A percentile compares a stretch with the other conserved stretches of the same genome.
phyloP scores from a whole-genome alignment of 176 grass and related monocot genomes.

The Canna indica region DNA sequence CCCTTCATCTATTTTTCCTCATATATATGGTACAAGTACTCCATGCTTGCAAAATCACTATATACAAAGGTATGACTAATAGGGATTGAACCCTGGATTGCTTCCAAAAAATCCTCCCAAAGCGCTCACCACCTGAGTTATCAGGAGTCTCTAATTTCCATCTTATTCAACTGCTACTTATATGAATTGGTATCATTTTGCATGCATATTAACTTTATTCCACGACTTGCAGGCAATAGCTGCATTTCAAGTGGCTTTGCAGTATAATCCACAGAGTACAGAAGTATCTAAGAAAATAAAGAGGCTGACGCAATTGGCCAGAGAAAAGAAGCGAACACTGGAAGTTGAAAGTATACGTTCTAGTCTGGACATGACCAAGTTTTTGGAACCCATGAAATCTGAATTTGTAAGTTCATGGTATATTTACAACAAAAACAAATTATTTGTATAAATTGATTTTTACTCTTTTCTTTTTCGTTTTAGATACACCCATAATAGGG shows the following conservation, averaged over 20 bases:
- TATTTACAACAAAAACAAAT: too few relatives aligned
- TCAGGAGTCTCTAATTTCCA: background rate
- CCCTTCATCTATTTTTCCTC: background rate
- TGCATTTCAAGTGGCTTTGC: constrained; percentile 72
- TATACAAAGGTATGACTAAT: too few relatives aligned
- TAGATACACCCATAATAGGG: too few relatives aligned
- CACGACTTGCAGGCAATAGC: constrained; percentile 48
- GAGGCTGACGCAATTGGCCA: constrained; percentile 64
- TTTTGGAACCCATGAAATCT: constrained; percentile 56
- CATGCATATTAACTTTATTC: constrained; percentile 4
- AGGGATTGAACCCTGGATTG: too few relatives aligned
- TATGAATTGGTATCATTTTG: background rate
- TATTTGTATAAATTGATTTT: too few relatives aligned
- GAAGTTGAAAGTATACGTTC: constrained; percentile 66
- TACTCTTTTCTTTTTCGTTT: too few relatives aligned
- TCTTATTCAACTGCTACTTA: background rate
- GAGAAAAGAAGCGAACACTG: constrained; percentile 61
- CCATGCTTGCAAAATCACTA: too few relatives aligned
- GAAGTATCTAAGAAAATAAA: constrained; percentile 92
- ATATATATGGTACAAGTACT: background rate
- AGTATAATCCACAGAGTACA: constrained; percentile 78
- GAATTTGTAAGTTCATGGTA: constrained; percentile 54
- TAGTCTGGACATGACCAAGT: constrained; percentile 53
- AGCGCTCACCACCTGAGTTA: too few relatives aligned
- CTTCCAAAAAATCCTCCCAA: too few relatives aligned